Conservation (phyloP, 805 yeast genomes). For the Hanseniaspora singularis region DNA sequence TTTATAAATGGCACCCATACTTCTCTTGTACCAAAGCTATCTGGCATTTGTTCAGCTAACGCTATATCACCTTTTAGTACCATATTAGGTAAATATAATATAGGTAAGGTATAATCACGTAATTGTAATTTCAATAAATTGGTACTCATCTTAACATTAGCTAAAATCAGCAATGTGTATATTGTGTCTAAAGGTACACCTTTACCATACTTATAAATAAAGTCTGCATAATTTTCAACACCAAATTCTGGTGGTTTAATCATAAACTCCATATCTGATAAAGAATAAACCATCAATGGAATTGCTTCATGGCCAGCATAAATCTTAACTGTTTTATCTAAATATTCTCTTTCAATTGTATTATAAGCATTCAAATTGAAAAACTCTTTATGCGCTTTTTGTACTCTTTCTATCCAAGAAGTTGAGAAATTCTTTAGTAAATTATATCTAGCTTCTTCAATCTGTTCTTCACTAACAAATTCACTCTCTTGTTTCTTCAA, state of each 20-base stretch:
- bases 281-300: slow-evolving; percentile 23
- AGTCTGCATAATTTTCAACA: slow-evolving; percentile 25
- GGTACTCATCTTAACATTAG: slow-evolving; percentile 36
- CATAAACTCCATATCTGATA: slow-evolving; percentile 22
- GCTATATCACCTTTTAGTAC: slow-evolving; percentile 39
- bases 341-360: slow-evolving; percentile 18
- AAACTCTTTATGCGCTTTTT: slow-evolving; percentile 25
- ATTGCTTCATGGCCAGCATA: slow-evolving; percentile 22
- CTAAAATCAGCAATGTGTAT: slow-evolving; percentile 46
- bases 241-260: slow-evolving; percentile 28
- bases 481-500: not conserved
- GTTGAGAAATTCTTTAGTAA: slow-evolving; percentile 31
- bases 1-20: slow-evolving; percentile 46
- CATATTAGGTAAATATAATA: slow-evolving; percentile 37
- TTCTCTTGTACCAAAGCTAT: slow-evolving; percentile 35
- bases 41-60: slow-evolving; percentile 44
- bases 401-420: slow-evolving; percentile 31
- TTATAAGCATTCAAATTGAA: slow-evolving; percentile 24
- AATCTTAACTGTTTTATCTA: slow-evolving; percentile 20
- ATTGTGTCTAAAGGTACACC: slow-evolving; percentile 41
- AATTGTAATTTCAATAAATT: slow-evolving; percentile 35
- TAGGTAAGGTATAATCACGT: slow-evolving; percentile 47
- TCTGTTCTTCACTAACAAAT: not conserved
- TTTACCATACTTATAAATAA: slow-evolving; percentile 33
- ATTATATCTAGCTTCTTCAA: slow-evolving; percentile 14